Base-by-base conservation (phyloP, 441 rosid genomes). In the Syzygium malaccense region DNA sequence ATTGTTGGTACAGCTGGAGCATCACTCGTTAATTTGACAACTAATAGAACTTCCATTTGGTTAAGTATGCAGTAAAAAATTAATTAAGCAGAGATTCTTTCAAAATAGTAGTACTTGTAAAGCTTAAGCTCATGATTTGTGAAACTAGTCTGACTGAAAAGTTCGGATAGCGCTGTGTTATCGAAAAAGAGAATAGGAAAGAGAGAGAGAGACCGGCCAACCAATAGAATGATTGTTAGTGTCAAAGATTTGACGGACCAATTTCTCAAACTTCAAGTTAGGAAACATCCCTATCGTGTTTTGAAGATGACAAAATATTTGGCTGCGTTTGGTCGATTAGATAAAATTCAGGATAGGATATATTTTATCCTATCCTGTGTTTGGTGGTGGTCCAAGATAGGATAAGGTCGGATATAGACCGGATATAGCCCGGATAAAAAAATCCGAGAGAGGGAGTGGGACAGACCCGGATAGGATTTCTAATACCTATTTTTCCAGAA, bases 211-310 rank as follows among this genome's bases (percentile, higher is more conserved):
- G 53, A 9, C 19, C 8, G 2, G 11, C 62, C 25, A 57, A 57
- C 14, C 62, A 28, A 0, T 14, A 57, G 62, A 57, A 25, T 11
- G 3, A 57, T 1, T 11, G 7, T 0, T 57, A 1, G 26, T 57
- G 62, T 57, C n/a, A 57, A 57, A 4, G 14, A 57, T 57, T 57
- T 25, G 62, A 57, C 10, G 62, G 12, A 25, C 62, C 25, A 57
- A 57, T 57, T 57, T 2, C n/a, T 57, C 7, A 12, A 57, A 57
- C 62, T 57, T 0, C 14, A 25, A 57, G 14, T 3, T 57, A 57
- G 60, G 60, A 56, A 23, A 57, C 25, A 25, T 57, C 62, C 62
- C 4, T 13, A 25, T 25, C 14, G 3, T 26, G 64, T 5, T 58
- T 58, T 25, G 14, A 58, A 14, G 30, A 58, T 58, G 64, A 11